Base-by-base conservation (phyloP, 768 basidiomycete genomes). In the Suillus fuscotomentosus region DNA sequence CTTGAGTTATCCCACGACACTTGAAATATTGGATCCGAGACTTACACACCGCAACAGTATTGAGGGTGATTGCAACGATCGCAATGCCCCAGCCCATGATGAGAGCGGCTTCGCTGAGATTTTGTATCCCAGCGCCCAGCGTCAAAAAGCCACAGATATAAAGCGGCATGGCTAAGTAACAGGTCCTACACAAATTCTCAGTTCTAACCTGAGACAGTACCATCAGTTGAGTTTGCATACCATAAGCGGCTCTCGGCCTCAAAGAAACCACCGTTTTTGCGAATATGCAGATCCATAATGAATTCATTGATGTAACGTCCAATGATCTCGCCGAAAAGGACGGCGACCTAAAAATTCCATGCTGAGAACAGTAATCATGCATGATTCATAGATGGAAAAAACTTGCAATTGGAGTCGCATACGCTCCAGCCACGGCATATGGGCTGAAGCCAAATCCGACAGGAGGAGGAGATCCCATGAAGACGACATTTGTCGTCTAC, bases 401-500 rank as follows among this genome's bases (percentile, higher is more conserved):
- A 67, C 78, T 0, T 51, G 80, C 82, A 66, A 85, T 80, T 0
- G 78, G 82, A 3, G 82, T 82, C 34, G 77, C 78, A 67, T 82
- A 81, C 24, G 71, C 70, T 20, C 80, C 82, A 11, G 84, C 76
- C 17, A 81, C 74, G 7, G 74, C 70, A 65, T 78, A 76, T 63
- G 75, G 77, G 42, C 65, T 75, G 69, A 81, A 82, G 2, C 82
- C 84, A 62, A 81, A 86, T 0, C 84, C 86, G 4, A 75, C 65
- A 0, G 85, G 84, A 0, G 75, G 67, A 0, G 83, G 80, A 2
- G 76, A 73, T 3, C 81, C 84, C 5, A 86, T 71, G 72, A 86
- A 86, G 6, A 86, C 83, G 0, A 81, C 84, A 43, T 83, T 84
- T 11, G 86, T 88, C 20, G 83, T 82, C 80, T 86, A 63, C 10